A percentile compares a stretch with the other conserved stretches of the same genome.
Conservation (phyloP, 768 basidiomycete genomes). For the Dentipellis sp. region DNA sequence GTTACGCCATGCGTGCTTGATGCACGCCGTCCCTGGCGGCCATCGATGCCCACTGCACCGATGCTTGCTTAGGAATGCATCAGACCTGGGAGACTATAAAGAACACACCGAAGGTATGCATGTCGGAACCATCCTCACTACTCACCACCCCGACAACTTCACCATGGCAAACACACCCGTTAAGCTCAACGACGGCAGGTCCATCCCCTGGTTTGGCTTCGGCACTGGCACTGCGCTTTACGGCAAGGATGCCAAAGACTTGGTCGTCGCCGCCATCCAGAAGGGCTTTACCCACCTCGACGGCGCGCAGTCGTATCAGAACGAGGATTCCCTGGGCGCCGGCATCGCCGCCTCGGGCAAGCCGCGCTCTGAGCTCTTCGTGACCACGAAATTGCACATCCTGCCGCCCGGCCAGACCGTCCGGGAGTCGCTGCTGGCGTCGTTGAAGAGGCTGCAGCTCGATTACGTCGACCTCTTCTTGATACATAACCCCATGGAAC, state of each 20-base stretch:
- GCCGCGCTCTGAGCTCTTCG: slow-evolving; percentile 29
- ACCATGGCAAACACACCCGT: slow-evolving; percentile 15
- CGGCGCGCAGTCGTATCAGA: slow-evolving; percentile 29
- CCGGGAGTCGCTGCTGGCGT: slow-evolving; percentile 26
- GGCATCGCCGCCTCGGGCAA: slow-evolving; percentile 25
- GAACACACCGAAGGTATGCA: no score
- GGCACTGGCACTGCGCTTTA: slow-evolving; percentile 29
- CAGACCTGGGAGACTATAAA: no score
- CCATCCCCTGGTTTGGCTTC: slow-evolving; percentile 30
- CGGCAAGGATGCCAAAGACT: slow-evolving; percentile 19
- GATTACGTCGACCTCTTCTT: slow-evolving; percentile 36
- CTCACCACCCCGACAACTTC: neutral
- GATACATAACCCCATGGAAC: slow-evolving; percentile 28
- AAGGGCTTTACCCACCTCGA: slow-evolving; percentile 30
- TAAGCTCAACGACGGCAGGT: slow-evolving; percentile 27
- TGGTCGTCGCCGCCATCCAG: slow-evolving; percentile 22
- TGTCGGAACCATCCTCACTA: no score
- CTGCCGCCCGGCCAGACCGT: slow-evolving; percentile 25
- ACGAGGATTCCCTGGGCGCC: slow-evolving; percentile 29
- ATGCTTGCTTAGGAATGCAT: no score
- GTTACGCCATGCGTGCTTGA: no score
- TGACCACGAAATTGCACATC: slow-evolving; percentile 33
- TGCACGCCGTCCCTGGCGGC: no score
- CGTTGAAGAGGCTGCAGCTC: slow-evolving; percentile 31
- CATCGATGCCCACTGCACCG: no score